phyloP scores from a whole-genome alignment of 805 yeast species.

The Cyberlindnera misumaiensis region DNA sequence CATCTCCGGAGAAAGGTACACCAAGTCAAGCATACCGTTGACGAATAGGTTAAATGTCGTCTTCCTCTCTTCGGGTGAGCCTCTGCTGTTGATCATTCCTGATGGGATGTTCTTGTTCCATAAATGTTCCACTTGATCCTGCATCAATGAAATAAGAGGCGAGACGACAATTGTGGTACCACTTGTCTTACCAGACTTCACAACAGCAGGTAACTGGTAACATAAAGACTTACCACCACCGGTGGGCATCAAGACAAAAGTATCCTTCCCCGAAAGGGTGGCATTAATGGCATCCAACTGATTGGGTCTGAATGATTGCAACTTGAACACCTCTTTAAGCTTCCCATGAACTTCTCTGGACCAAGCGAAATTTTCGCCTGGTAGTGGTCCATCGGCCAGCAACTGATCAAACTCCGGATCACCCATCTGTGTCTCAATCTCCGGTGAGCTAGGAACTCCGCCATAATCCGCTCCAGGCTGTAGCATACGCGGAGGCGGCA shows the following conservation, averaged over 20 bases:
- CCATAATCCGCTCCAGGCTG: constrained; percentile 5
- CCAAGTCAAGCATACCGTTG: constrained; percentile 62
- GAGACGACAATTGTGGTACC: constrained; percentile 92
- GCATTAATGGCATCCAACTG: constrained; percentile 85
- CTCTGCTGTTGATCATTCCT: constrained; percentile 81
- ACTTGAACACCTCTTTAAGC: constrained; percentile 52
- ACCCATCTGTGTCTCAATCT: constrained; percentile 6
- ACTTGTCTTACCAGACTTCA: constrained; percentile 60
- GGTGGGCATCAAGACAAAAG: constrained; percentile 95
- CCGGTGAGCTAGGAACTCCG: constrained; percentile 18
- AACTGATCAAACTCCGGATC: constrained; percentile 19
- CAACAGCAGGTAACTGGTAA: constrained; percentile 89
- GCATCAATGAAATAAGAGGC: constrained; percentile 93
- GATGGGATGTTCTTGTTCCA: constrained; percentile 64
- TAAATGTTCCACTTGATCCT: constrained; percentile 88
- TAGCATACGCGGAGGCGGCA: constrained; percentile 3
- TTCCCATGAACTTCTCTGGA: constrained; percentile 58
- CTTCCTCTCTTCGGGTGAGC: constrained; percentile 53
- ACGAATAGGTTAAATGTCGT: constrained; percentile 55
- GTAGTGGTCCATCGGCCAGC: constrained; percentile 10
- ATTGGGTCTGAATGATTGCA: constrained; percentile 66
- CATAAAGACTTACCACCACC: constrained; percentile 98
- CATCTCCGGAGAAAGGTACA: constrained; percentile 94
- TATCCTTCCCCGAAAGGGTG: constrained; percentile 71
- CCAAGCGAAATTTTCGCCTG: constrained; percentile 38